Conservation (phyloP, 75 land plant species). For the Pseudotsuga menziesii region DNA sequence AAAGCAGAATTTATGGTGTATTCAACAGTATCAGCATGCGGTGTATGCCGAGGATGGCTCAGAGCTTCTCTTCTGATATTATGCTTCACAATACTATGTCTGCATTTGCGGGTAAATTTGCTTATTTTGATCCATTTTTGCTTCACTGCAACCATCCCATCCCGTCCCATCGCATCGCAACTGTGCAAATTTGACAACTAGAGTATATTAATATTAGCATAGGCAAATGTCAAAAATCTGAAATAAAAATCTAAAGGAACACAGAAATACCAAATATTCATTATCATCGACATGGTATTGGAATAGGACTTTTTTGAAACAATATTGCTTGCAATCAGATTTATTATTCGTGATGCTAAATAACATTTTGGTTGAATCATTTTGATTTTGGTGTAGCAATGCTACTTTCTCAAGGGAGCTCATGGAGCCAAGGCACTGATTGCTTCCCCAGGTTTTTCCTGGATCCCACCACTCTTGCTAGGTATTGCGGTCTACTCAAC, state of each 20-base stretch:
- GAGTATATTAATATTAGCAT: neutral
- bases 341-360: neutral
- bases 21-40: neutral
- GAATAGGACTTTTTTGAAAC: neutral
- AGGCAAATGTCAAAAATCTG: neutral
- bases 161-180: neutral
- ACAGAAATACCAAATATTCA: too few species aligned
- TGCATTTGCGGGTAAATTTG: slow-evolving; percentile 38
- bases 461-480: slow-evolving; percentile 42
- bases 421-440: slow-evolving; percentile 28
- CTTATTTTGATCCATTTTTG: neutral
- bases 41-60: slow-evolving; percentile 19
- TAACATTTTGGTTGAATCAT: neutral
- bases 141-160: neutral
- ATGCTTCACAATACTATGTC: slow-evolving; percentile 23
- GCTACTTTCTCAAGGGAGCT: slow-evolving; percentile 21
- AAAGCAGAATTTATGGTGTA: neutral
- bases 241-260: neutral
- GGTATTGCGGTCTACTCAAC: slow-evolving; percentile 19
- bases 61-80: slow-evolving; percentile 27
- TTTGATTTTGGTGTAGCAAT: slow-evolving; percentile 25
- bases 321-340: neutral
- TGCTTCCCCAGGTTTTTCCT: slow-evolving; percentile 36
- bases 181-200: neutral
- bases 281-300: too few species aligned